Evolutionary conservation across 768 basidiomycete species (phyloP).

Genomic region (Cyclocybe cylindracea): DNA sequence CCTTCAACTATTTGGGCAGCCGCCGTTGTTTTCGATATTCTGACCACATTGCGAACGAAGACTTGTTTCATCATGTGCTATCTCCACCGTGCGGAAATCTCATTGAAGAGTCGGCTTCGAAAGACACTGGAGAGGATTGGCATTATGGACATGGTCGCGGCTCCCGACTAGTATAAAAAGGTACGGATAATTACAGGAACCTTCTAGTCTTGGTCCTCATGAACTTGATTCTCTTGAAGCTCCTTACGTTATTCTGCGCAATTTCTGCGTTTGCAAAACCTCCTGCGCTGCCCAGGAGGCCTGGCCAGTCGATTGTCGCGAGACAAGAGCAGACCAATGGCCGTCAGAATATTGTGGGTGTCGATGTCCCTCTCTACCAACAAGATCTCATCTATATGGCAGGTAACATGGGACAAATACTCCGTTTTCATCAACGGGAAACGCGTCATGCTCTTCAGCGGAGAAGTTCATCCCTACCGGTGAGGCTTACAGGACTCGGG

Average conservation of each 20-base stretch:
- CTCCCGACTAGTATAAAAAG: too few relatives aligned
- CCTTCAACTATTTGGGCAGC: too few relatives aligned
- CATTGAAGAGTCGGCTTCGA: too few relatives aligned
- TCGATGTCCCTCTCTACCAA: background rate
- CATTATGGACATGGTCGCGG: too few relatives aligned
- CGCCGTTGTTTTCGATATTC: too few relatives aligned
- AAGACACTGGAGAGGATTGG: too few relatives aligned
- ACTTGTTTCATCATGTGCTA: too few relatives aligned
- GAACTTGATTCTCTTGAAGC: constrained; percentile 19
- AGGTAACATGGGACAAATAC: constrained; percentile 49
- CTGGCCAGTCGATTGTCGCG: constrained; percentile 8
- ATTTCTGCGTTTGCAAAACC: constrained; percentile 20
- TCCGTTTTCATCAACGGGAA: constrained; percentile 42
- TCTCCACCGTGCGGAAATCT: too few relatives aligned
- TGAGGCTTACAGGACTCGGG: constrained; percentile 8
- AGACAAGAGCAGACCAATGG: constrained; percentile 25
- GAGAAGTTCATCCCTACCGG: constrained; percentile 46
- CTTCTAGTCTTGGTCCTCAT: constrained; percentile 10
- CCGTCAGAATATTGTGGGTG: constrained; percentile 33
- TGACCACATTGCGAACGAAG: too few relatives aligned
- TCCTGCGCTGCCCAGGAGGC: background rate
- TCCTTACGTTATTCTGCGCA: constrained; percentile 22
- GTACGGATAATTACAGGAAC: background rate
- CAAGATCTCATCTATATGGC: background rate
- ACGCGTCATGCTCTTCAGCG: constrained; percentile 41